A percentile compares a stretch with the other conserved stretches of the same genome.
phyloP scores from a whole-genome alignment of 345 rosid genomes.

The Salix purpurea region DNA sequence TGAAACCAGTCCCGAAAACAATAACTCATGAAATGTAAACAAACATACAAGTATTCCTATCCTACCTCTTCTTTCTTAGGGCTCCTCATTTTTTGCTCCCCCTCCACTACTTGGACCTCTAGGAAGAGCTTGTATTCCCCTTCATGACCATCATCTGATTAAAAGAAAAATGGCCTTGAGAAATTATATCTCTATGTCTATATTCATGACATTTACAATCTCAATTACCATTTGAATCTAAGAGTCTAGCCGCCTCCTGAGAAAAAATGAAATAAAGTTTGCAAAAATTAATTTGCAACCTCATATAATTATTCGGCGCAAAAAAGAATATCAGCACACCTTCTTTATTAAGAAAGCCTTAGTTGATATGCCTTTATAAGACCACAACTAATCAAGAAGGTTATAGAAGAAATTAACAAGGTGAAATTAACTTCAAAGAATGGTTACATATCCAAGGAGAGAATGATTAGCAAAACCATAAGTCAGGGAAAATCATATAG shows the following conservation, averaged over 20 bases:
- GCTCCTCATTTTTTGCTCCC: background rate
- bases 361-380: conserved; percentile 34
- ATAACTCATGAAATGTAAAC: background rate
- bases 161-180: background rate
- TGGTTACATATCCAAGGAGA: conserved; percentile 18
- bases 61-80: conserved; percentile 16
- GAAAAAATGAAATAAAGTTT: background rate
- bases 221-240: conserved; percentile 25
- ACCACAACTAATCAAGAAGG: background rate
- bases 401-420: background rate
- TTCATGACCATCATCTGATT: conserved; percentile 18
- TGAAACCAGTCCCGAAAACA: background rate
- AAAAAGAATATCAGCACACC: conserved; percentile 10
- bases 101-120: conserved; percentile 11
- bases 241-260: conserved; percentile 34
- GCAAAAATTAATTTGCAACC: background rate
- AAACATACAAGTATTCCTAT: background rate
- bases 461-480: background rate
- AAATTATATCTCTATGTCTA: too few relatives aligned
- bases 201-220: background rate
- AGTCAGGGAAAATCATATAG: too few relatives aligned
- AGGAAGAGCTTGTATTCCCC: conserved; percentile 23
- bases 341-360: conserved; percentile 42
- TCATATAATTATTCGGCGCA: background rate
- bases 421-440: background rate